Evolutionary conservation across 805 yeast genomes (phyloP), one percentile per base, ranked within the genome.

Genomic region (Yamadazyma tumulicola): DNA sequence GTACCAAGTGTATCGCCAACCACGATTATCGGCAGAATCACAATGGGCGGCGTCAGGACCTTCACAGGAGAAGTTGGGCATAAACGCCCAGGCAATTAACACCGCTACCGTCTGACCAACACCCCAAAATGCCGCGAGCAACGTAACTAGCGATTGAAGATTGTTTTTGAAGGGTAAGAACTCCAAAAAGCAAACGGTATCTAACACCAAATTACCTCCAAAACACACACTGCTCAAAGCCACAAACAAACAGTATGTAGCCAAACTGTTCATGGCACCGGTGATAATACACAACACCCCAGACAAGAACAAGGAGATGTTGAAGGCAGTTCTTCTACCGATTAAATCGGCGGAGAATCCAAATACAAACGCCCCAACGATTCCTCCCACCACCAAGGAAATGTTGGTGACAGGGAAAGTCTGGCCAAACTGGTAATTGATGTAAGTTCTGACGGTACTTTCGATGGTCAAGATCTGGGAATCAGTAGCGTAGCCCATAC

Each of bases 1-100:
- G 43, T 68, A 67, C 38, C 65, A 59, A 27, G 66, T 59, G 53
- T 78, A 78, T 47, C 85, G 59, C 83, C 84, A 78, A 37, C 85
- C 84, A 59, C 71, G 64, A 50, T 79, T 79, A 27, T 61, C 57
- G 12, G 51, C 46, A 12, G 75, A 62, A 22, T 65, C 64, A 51
- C 84, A 77, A 26, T 60, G 33, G 13, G 36, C 45, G 11, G 35
- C 20, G 17, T 42, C 50, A 7, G 52, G 61, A 5, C 58, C 54
- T 9, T 57, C 52, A 48, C 83, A 75, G 2, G 73, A 64, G 39
- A 64, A 55, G 35, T 70, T 64, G 11, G 79, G 72, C 31, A 77
- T 53, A 39, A 72, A 74, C 0, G 77, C 80, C 75, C 77, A 77
- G 2, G 79, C 75, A 24, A 74, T 46, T n/a, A 75, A 55, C 8